phyloP scores from a whole-genome alignment of 208 protist genomes.

The Trypanosomatidae sp. region DNA sequence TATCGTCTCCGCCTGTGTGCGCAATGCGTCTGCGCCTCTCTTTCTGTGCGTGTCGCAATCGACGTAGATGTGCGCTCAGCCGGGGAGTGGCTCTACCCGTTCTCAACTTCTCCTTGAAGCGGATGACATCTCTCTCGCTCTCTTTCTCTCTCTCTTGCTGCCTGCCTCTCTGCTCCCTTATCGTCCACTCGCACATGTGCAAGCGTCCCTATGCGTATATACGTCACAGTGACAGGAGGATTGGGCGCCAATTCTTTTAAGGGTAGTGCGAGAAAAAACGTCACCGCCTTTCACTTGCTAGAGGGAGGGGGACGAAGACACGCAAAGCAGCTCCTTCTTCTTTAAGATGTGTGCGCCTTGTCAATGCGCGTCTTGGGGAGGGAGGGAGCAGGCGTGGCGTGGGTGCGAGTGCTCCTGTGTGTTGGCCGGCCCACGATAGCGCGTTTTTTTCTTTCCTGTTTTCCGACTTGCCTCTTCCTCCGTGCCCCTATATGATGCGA shows the following conservation, averaged over 20 bases:
- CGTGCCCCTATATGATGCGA: background rate
- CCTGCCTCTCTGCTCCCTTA: no score
- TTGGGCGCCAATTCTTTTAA: background rate
- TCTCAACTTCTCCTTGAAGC: background rate
- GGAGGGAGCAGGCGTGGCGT: background rate
- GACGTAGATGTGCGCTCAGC: background rate
- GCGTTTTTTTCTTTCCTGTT: background rate
- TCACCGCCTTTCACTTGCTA: background rate
- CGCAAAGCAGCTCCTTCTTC: background rate
- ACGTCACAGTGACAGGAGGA: background rate
- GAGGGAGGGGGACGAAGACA: background rate
- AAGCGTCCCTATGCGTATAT: background rate
- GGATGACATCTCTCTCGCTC: background rate
- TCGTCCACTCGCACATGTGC: background rate
- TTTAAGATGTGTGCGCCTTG: background rate
- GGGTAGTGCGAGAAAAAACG: background rate
- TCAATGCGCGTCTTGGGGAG: background rate
- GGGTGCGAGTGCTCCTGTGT: background rate
- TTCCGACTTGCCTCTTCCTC: background rate
- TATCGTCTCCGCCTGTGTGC: background rate
- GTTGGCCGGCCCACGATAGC: background rate
- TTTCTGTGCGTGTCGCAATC: background rate
- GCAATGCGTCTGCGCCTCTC: no score
- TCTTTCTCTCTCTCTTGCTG: background rate
- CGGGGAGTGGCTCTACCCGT: background rate